These are phyloP conservation scores for Pythium brassicae DNA, from an alignment of 352 stramenopile genomes.

Conservation along the genomic window DNA sequence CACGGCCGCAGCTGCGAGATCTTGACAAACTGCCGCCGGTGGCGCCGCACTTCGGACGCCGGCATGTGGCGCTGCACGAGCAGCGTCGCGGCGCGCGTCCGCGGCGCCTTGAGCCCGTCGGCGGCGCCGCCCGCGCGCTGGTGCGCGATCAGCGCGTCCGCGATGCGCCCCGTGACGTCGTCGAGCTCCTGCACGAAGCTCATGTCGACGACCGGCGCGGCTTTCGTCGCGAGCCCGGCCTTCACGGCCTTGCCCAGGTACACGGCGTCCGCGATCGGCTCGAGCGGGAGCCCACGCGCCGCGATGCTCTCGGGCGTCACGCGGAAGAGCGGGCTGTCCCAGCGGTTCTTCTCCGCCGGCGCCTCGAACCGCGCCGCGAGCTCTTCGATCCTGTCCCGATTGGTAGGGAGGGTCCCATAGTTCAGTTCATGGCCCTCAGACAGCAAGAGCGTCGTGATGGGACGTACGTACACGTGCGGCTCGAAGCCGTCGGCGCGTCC, in stretches of 20 bases:
- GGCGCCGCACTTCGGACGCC: constrained; percentile 52
- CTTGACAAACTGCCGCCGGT: constrained; percentile 81
- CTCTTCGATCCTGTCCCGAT: constrained; percentile 58
- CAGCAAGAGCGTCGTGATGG: no score
- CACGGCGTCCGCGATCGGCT: constrained; percentile 50
- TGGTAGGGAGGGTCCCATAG: no score
- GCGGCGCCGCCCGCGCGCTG: constrained; percentile 63
- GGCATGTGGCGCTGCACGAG: constrained; percentile 46
- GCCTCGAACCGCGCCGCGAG: constrained; percentile 88
- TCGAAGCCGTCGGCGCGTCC: constrained; percentile 31
- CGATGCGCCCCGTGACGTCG: constrained; percentile 42
- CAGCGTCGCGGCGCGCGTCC: constrained; percentile 20
- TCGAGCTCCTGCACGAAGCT: constrained; percentile 77
- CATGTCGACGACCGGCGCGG: constrained; percentile 48
- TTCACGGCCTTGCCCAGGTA: constrained; percentile 63
- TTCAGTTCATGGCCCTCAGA: no score
- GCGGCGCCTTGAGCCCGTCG: constrained; percentile 39
- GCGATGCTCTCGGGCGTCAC: constrained; percentile 45
- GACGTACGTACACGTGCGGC: constrained; percentile 35
- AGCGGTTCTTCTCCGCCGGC: constrained; percentile 91
- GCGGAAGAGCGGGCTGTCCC: constrained; percentile 88
- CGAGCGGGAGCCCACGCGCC: constrained; percentile 33
- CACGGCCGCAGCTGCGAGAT: constrained; percentile 65
- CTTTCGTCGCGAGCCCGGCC: constrained; percentile 61
- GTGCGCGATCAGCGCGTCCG: constrained; percentile 52